These are phyloP conservation scores for Iris macrosiphon DNA, from an alignment of 106 monocot genomes.

Conservation along the genomic window DNA sequence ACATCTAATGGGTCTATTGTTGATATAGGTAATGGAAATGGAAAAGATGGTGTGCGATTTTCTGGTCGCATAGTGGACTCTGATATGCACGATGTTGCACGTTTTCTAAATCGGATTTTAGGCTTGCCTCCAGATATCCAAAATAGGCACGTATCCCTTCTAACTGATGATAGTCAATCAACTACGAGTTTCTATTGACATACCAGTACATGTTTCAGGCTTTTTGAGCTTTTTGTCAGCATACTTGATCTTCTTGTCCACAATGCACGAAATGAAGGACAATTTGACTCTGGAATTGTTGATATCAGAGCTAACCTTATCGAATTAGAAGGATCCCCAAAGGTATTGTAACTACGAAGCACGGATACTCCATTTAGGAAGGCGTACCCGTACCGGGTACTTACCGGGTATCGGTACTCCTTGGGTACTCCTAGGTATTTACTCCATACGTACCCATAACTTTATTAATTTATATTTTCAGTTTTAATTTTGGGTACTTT, in stretches of 20 bases:
- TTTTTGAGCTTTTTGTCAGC: conserved; percentile 85
- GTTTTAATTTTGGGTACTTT: no score
- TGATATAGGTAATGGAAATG: conserved; percentile 64
- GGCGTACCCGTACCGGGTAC: no score
- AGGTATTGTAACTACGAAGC: conserved; percentile 56
- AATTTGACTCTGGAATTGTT: conserved; percentile 93
- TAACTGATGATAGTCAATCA: neutral
- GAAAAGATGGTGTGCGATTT: conserved; percentile 65
- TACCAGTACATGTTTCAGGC: conserved; percentile 32
- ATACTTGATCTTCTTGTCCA: conserved; percentile 75
- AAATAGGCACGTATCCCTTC: conserved; percentile 47
- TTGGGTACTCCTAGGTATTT: neutral
- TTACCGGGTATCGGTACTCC: no score
- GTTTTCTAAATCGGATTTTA: conserved; percentile 90
- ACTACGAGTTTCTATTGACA: neutral
- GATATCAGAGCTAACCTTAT: conserved; percentile 83
- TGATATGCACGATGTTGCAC: conserved; percentile 99
- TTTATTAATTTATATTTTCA: no score
- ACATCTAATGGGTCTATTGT: no score
- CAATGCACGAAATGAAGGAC: conserved; percentile 89
- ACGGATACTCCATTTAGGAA: no score
- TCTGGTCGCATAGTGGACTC: conserved; percentile 89
- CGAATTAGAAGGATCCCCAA: conserved; percentile 64
- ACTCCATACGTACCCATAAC: no score
- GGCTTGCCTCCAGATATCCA: conserved; percentile 92